These are phyloP conservation scores for Kodamaea anthophila DNA, from an alignment of 1,139 yeast genomes.

Conservation along the genomic window DNA sequence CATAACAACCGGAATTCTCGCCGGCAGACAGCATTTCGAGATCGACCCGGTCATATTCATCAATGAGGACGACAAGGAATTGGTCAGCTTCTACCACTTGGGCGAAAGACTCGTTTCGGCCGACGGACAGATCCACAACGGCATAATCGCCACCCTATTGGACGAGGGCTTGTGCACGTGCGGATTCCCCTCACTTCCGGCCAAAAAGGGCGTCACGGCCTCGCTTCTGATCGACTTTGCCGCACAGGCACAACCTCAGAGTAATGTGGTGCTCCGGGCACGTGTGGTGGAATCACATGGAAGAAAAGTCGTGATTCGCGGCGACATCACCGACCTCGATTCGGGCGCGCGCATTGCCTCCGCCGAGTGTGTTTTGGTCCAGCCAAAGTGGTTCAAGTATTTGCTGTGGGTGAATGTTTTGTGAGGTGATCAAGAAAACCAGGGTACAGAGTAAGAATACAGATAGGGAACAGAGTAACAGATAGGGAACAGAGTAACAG, in stretches of 20 bases:
- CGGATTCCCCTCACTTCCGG: conserved; percentile 82
- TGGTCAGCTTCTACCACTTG: conserved; percentile 61
- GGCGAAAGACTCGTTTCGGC: conserved; percentile 63
- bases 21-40: conserved; percentile 56
- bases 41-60: conserved; percentile 60
- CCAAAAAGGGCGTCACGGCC: conserved; percentile 88
- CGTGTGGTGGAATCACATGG: conserved; percentile 65
- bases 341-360: conserved; percentile 45
- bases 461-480: too few relatives aligned
- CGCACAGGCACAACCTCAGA: conserved; percentile 60
- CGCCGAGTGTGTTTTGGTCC: conserved; percentile 62
- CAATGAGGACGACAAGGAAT: conserved; percentile 39
- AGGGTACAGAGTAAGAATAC: too few relatives aligned
- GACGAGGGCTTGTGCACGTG: conserved; percentile 87
- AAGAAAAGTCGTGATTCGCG: conserved; percentile 72
- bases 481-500: not conserved
- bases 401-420: conserved; percentile 49
- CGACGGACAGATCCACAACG: conserved; percentile 80
- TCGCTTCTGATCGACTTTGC: conserved; percentile 58
- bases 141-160: conserved; percentile 71
- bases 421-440: too few relatives aligned
- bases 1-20: conserved; percentile 61
- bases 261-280: conserved; percentile 64
- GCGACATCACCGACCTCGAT: conserved; percentile 36
- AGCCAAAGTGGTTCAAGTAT: conserved; percentile 76